Base-by-base conservation (phyloP, 1,284 basidiomycete species). In the Cystobasidium sp. region DNA sequence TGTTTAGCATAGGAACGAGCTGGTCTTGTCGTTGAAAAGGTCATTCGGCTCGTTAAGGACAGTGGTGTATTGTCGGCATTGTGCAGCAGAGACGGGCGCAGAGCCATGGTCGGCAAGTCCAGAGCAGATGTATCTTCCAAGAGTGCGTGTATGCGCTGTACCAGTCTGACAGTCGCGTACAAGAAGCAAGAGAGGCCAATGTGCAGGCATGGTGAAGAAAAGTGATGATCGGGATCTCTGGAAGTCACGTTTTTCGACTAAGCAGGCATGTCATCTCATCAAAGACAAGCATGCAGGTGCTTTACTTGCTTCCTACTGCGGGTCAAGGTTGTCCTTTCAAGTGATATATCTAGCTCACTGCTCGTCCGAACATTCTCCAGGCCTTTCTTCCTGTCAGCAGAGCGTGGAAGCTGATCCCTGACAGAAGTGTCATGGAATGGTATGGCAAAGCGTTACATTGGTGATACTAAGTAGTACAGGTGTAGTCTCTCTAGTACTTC, bases 11-110 rank as follows among this genome's bases (percentile, higher is more conserved):
- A 59, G 22, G 61, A 41, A 46, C 44, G n/a, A n/a, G 61, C 61
- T 63, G 61, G 46, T 63, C 44, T 31, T 46, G 61, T n/a, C n/a
- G 44, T 63, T 22, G 61, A 47, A 43, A 63, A 47, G 16, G 43
- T 24, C 31, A 63, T 63, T 39, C 39, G 37, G 43, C 56, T 59
- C 18, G 56, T 41, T 6, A 59, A 31, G 10, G 56, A 59, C 6
- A 59, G 39, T 6, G 37, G 56, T 39, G 56, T 59, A 59, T 59
- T 59, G 56, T 59, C 56, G 39, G 56, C 56, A 41, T 59, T 59
- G 56, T 41, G 43, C 37, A 59, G 56, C 37, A 59, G 56, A 12
- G 56, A 59, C 10, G 37, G 56, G 18, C 56, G 56, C 9, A 39
- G 6, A 12, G n/a, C 37, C 56, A 59, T 59, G 4, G 6, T 22